Base-by-base conservation (phyloP, 2,329 filamentous ascomycete species). In the Talaromyces pinophilus region DNA sequence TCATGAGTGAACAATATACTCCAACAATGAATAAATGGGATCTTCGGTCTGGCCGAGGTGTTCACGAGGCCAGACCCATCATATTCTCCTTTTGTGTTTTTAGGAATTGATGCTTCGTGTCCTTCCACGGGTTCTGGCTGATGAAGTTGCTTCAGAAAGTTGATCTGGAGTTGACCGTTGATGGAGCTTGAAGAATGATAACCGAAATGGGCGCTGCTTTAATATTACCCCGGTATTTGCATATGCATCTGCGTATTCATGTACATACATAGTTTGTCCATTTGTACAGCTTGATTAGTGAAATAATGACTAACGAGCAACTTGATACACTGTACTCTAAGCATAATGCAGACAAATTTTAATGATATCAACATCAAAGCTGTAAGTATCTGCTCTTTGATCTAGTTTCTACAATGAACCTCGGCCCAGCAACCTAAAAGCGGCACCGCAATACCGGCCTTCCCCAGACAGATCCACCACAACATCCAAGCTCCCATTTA, bases 1-100 rank as follows among this genome's bases (percentile, higher is more conserved):
- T 50, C 40, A 62, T 62, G 59, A 48, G 59, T 62, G 59, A 62
- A 48, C 59, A 46, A 19, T 7, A 28, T 40, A 33, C 35, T 25
- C 30, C 30, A 30, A 7, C 30, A 30, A 1, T 33, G 7, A n/a
- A 59, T 59, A 33, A 10, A 17, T 42, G 42, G 13, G 48, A 11
- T 22, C 35, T 35, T 40, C 19, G 10, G 15, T 22, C 5, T 8
- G 50, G 17, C 52, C 52, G 52, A 55, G 52, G 30, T 55, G 17
- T 59, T 8, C 38, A 59, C 1, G 1, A 8, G 3, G 1, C 3
- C 11, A 17, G 3, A 15, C 52, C 8, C n/a, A 19, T n/a, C 8
- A 55, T 10, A 55, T 2, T 33, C 3, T 33, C 4, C 7, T 11
- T 11, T 33, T 25, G 25, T 25, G 25, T 33, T 15, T 17, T 30